Evolutionary conservation across 2,329 filamentous ascomycete species (phyloP).

Genomic region (Verticillium dahliae): DNA sequence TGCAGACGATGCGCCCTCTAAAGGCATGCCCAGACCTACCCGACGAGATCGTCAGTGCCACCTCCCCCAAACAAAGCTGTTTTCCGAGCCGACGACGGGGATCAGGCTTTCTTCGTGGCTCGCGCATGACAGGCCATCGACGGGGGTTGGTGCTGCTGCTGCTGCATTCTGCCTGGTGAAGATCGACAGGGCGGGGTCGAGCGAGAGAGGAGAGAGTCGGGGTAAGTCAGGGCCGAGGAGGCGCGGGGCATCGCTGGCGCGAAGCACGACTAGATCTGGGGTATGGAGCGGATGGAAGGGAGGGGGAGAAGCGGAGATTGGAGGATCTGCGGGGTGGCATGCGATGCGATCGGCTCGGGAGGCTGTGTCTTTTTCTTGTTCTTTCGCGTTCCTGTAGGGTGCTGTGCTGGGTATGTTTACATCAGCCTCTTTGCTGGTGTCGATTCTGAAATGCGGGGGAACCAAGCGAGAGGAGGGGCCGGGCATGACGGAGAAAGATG

Average conservation of each 20-base stretch:
- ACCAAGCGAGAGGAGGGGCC: background rate
- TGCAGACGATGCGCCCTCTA: background rate
- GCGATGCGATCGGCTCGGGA: background rate
- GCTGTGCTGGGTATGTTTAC: too few species aligned
- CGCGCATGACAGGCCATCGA: background rate
- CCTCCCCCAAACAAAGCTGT: background rate
- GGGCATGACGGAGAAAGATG: background rate
- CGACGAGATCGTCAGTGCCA: background rate
- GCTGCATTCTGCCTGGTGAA: background rate
- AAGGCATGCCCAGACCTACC: background rate
- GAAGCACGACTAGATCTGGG: background rate
- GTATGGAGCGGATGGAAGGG: background rate
- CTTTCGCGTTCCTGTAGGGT: background rate
- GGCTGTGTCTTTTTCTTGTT: background rate
- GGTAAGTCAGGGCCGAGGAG: background rate
- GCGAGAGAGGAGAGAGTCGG: background rate
- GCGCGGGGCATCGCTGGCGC: background rate
- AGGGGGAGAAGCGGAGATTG: background rate
- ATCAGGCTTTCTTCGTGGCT: background rate
- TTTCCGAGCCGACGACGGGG: background rate
- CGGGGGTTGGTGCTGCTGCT: too few species aligned
- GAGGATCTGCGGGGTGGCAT: background rate
- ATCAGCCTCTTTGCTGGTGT: too few species aligned
- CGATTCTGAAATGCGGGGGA: background rate
- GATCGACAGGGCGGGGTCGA: background rate